phyloP scores from a whole-genome alignment of 306 rosid genomes.

The Lupinus albus region DNA sequence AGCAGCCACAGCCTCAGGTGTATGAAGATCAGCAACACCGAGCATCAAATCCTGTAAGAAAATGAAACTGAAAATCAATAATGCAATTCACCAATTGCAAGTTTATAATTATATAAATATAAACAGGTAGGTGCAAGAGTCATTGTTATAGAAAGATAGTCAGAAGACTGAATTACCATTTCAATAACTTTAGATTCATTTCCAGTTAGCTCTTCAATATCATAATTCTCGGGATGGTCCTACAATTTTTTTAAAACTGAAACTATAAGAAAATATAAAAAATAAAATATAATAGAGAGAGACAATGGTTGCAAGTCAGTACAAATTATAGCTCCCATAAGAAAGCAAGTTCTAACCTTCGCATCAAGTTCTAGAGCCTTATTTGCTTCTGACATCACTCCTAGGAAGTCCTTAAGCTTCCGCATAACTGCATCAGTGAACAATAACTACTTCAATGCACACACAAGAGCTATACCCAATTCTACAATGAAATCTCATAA shows the following conservation, averaged over 20 bases:
- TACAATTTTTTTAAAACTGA: slow-evolving; percentile 24
- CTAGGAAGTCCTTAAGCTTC: slow-evolving; percentile 60
- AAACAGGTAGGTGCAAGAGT: background rate
- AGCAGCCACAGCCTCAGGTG: slow-evolving; percentile 89
- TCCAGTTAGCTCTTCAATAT: slow-evolving; percentile 77
- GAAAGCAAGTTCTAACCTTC: slow-evolving; percentile 58
- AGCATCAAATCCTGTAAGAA: slow-evolving; percentile 76
- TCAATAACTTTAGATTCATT: slow-evolving; percentile 69
- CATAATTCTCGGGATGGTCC: slow-evolving; percentile 65
- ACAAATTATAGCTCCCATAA: slow-evolving; percentile 4
- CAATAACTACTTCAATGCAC: background rate
- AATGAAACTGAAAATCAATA: background rate
- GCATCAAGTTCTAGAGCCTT: slow-evolving; percentile 57
- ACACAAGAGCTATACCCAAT: slow-evolving; percentile 9
- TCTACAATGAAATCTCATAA: slow-evolving; percentile 18
- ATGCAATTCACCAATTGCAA: background rate
- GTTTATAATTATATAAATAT: too few relatives aligned
- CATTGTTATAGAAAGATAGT: background rate
- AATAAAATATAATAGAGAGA: too few relatives aligned
- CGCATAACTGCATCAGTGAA: slow-evolving; percentile 43
- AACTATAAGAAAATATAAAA: background rate
- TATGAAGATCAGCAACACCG: slow-evolving; percentile 84
- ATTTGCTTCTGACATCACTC: slow-evolving; percentile 81
- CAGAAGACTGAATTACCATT: too few relatives aligned
- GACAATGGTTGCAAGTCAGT: background rate